A percentile compares a stretch with the other conserved stretches of the same genome.
phyloP scores from a whole-genome alignment of 441 rosid genomes.

The Melastoma candidum region DNA sequence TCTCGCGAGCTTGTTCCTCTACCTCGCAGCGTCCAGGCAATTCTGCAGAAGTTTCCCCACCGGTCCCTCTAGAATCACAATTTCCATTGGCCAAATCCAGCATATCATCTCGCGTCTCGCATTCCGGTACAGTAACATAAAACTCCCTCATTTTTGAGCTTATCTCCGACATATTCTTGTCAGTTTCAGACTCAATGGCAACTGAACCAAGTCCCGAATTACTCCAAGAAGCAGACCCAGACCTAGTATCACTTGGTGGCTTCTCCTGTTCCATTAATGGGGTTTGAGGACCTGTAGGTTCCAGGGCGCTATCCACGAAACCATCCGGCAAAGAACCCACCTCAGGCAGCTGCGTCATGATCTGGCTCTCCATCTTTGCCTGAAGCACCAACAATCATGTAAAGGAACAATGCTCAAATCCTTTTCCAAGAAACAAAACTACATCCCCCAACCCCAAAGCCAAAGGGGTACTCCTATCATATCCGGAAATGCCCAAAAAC shows the following conservation, averaged over 20 bases:
- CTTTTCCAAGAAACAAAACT: no score
- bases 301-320: slow-evolving; percentile 65
- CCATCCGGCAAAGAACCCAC: slow-evolving; percentile 90
- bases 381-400: slow-evolving; percentile 1
- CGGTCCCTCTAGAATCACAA: slow-evolving; percentile 14
- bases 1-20: slow-evolving; percentile 27
- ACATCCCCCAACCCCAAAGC: no score
- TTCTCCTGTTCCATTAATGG: slow-evolving; percentile 36
- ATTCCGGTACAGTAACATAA: slow-evolving; percentile 54
- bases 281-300: slow-evolving; percentile 41
- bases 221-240: slow-evolving; percentile 19
- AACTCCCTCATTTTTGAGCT: slow-evolving; percentile 38
- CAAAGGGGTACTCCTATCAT: no score
- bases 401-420: no score
- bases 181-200: slow-evolving; percentile 18
- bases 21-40: slow-evolving; percentile 21
- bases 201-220: slow-evolving; percentile 15
- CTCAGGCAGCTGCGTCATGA: slow-evolving; percentile 70
- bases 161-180: slow-evolving; percentile 28
- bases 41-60: slow-evolving; percentile 20
- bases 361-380: slow-evolving; percentile 52
- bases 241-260: slow-evolving; percentile 21
- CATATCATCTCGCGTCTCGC: slow-evolving; percentile 33
- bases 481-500: no score
- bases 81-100: slow-evolving; percentile 25